A percentile compares a stretch with the other conserved stretches of the same genome.
Conservation (phyloP, 345 rosid species). For the Acer saccharum region DNA sequence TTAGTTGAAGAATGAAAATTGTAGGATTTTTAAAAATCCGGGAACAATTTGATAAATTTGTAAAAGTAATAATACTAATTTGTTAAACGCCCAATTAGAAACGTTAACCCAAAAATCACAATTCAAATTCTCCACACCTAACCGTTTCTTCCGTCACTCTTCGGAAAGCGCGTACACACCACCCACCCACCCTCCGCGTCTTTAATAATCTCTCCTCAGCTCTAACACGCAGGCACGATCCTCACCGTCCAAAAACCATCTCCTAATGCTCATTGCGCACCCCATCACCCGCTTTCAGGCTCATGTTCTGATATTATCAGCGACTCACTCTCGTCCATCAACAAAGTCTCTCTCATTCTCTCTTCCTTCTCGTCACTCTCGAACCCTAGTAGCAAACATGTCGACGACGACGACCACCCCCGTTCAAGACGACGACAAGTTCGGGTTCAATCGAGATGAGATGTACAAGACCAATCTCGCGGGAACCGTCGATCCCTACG, state of each 20-base stretch:
- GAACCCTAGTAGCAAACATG: conserved; percentile 25
- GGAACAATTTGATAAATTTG: too few relatives aligned
- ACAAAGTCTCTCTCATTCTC: not conserved
- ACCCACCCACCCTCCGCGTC: conserved; percentile 1
- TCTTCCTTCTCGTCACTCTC: conserved; percentile 6
- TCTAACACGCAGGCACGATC: not conserved
- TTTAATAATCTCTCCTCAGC: not conserved
- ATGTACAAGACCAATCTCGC: conserved; percentile 70
- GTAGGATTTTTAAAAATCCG: too few relatives aligned
- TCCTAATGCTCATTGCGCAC: conserved; percentile 35
- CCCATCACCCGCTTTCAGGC: conserved; percentile 12
- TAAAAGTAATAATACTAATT: too few relatives aligned
- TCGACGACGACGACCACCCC: conserved; percentile 22
- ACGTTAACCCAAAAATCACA: too few relatives aligned
- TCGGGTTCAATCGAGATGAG: conserved; percentile 79
- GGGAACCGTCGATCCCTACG: conserved; percentile 67
- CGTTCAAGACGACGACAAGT: conserved; percentile 59
- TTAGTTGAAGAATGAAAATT: too few relatives aligned
- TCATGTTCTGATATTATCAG: not conserved
- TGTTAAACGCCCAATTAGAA: too few relatives aligned
- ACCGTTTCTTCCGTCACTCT: too few relatives aligned
- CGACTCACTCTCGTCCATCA: not conserved
- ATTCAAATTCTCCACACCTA: not conserved
- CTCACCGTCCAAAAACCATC: too few relatives aligned
- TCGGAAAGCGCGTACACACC: not conserved